Conservation (phyloP, 176 grass and related monocot genomes). For the Calamus simplicifolius region DNA sequence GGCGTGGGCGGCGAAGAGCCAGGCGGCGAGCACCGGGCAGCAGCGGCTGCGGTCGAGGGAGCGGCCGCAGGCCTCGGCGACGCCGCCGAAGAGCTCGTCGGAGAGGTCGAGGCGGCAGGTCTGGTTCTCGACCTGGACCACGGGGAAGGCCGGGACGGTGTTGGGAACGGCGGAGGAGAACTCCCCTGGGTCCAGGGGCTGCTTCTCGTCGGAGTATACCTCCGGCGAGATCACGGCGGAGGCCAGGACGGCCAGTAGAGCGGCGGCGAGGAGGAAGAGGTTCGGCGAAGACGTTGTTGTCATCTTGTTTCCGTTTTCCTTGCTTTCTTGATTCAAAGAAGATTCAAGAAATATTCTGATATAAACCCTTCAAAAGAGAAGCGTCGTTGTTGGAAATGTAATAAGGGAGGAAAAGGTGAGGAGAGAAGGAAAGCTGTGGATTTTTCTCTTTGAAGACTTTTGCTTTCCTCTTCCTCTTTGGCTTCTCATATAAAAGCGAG, state of each 20-base stretch:
- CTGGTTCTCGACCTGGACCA: constrained; percentile 21
- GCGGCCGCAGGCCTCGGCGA: constrained; percentile 70
- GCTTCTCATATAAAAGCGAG: too few species aligned
- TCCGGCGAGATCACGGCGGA: constrained; percentile 19
- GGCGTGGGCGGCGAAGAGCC: constrained; percentile 97
- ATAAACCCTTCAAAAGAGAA: too few species aligned
- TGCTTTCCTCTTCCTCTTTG: too few species aligned
- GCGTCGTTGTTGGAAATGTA: too few species aligned
- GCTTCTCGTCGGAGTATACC: constrained; percentile 25
- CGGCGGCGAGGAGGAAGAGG: constrained; percentile 4
- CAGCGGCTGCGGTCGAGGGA: constrained; percentile 82
- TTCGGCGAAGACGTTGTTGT: too few species aligned
- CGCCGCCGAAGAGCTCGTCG: constrained; percentile 89
- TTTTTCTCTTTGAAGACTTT: too few species aligned
- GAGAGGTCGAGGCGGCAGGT: constrained; percentile 82
- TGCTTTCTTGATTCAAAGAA: too few species aligned
- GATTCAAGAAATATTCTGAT: too few species aligned
- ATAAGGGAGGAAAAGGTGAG: too few species aligned
- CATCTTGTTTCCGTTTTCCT: too few species aligned
- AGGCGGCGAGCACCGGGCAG: constrained; percentile 93
- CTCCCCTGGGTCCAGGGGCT: constrained; percentile 8
- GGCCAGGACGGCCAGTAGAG: constrained; percentile 27
- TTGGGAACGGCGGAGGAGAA: constrained; percentile 10
- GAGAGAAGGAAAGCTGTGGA: too few species aligned
- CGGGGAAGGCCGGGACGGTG: constrained; percentile 46